These are phyloP conservation scores for Gynostemma pentaphyllum DNA, from an alignment of 306 rosid genomes.

Conservation along the genomic window DNA sequence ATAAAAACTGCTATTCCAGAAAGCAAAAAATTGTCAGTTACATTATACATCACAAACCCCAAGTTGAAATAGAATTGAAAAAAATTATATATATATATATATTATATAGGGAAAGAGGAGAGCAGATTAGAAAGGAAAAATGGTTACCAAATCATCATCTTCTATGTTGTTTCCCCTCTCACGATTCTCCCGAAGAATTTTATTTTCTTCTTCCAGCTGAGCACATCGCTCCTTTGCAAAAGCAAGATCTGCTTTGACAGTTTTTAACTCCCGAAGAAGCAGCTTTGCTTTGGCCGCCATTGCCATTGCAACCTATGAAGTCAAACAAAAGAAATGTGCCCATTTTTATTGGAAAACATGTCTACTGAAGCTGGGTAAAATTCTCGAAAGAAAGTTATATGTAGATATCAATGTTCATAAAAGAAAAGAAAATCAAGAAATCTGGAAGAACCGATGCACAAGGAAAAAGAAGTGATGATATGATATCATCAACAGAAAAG, in stretches of 20 bases:
- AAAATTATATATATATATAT: too few relatives aligned
- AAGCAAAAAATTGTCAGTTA: neutral
- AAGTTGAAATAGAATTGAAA: neutral
- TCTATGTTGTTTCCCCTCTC: conserved; percentile 81
- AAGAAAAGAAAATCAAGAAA: neutral
- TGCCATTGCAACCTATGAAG: conserved; percentile 93
- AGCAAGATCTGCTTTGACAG: conserved; percentile 94
- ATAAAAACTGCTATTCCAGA: neutral
- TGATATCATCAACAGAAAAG: too few relatives aligned
- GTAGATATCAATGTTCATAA: neutral
- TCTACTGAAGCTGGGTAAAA: neutral
- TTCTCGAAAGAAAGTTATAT: neutral
- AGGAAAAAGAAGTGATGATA: neutral
- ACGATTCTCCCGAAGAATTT: conserved; percentile 73
- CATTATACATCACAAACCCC: neutral
- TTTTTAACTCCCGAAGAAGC: conserved; percentile 94
- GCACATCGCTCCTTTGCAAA: conserved; percentile 98
- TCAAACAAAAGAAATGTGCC: conserved; percentile 11
- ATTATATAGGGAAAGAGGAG: neutral
- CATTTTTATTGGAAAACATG: neutral
- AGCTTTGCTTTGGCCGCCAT: conserved; percentile 99
- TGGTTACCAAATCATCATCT: conserved; percentile 87
- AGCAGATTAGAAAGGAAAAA: neutral
- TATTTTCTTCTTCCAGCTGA: conserved; percentile 92
- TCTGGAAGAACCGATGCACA: neutral